Conservation (phyloP, 2,329 filamentous ascomycete species). For the Apiospora marii region DNA sequence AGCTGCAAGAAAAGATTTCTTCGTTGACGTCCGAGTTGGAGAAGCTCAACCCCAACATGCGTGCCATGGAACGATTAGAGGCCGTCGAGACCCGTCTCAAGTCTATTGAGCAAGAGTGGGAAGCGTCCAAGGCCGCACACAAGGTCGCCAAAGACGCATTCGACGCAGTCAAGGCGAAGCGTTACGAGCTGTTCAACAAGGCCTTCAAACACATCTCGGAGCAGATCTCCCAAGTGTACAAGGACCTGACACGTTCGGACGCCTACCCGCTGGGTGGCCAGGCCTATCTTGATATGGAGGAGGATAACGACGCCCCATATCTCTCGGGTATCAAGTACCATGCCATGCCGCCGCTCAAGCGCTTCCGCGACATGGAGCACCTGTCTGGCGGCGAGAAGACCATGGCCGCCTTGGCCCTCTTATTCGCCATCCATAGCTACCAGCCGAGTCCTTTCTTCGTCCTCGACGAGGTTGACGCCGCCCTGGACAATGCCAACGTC, state of each 20-base stretch:
- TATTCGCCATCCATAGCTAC: constrained; percentile 97
- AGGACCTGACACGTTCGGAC: constrained; percentile 88
- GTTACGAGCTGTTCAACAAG: constrained; percentile 92
- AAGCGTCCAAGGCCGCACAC: constrained; percentile 78
- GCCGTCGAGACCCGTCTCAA: constrained; percentile 84
- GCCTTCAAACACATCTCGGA: constrained; percentile 95
- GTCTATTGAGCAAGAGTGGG: constrained; percentile 87
- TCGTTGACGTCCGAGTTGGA: constrained; percentile 81
- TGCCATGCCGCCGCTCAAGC: constrained; percentile 97
- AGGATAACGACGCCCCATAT: constrained; percentile 96
- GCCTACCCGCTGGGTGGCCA: constrained; percentile 93
- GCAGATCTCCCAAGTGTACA: constrained; percentile 93
- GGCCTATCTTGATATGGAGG: constrained; percentile 87
- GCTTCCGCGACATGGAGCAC: constrained; percentile 99
- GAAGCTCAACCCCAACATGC: constrained; percentile 96
- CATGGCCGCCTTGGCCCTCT: constrained; percentile 93
- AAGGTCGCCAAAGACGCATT: constrained; percentile 84
- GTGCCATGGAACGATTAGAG: constrained; percentile 89
- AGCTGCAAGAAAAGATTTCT: constrained; percentile 79
- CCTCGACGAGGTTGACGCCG: constrained; percentile 96
- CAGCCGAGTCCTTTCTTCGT: constrained; percentile 98
- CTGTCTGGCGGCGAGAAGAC: constrained; percentile 98
- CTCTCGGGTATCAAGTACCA: constrained; percentile 97
- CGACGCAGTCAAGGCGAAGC: constrained; percentile 79
- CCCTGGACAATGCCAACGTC: constrained; percentile 97